Conservation (phyloP, 2,329 filamentous ascomycete genomes). For the Phialophora tarda region DNA sequence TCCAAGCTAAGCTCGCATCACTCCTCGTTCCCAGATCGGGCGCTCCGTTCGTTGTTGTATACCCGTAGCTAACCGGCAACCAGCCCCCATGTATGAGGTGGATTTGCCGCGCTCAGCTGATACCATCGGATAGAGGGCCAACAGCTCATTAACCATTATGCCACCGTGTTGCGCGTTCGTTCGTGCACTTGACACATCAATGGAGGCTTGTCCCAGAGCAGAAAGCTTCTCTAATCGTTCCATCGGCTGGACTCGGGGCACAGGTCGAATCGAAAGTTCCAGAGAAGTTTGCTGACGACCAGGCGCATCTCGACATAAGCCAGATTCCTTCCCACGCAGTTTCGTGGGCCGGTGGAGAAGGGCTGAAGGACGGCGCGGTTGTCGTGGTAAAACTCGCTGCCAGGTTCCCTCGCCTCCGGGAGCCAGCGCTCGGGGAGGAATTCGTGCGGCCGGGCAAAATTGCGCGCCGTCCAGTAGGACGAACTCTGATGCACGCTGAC, state of each 20-base stretch:
- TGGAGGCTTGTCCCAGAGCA: slow-evolving; percentile 24
- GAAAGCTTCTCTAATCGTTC: slow-evolving; percentile 22
- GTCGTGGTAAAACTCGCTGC: slow-evolving; percentile 48
- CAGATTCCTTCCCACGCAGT: slow-evolving; percentile 45
- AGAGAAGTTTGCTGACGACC: slow-evolving; percentile 56
- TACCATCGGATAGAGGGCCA: too few relatives aligned
- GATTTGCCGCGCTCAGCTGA: too few relatives aligned
- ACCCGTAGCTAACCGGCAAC: too few relatives aligned
- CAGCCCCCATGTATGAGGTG: too few relatives aligned
- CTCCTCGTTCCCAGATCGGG: too few relatives aligned
- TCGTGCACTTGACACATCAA: slow-evolving; percentile 1
- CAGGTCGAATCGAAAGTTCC: slow-evolving; percentile 55
- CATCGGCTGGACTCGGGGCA: slow-evolving; percentile 24
- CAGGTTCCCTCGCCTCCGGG: slow-evolving; percentile 12
- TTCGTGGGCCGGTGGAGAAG: slow-evolving; percentile 54
- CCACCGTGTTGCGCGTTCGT: too few relatives aligned
- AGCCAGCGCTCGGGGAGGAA: slow-evolving; percentile 54
- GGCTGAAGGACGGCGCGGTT: slow-evolving; percentile 47
- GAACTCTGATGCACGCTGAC: slow-evolving; percentile 50
- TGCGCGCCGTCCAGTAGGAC: slow-evolving; percentile 27
- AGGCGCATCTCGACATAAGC: slow-evolving; percentile 59
- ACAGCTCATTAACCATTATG: too few relatives aligned
- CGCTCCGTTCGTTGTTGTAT: too few relatives aligned
- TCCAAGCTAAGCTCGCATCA: too few relatives aligned
- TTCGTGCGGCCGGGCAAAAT: slow-evolving; percentile 36